Evolutionary conservation across 2,329 filamentous ascomycete species (phyloP), one percentile per base, ranked within the genome.

Genomic region (Pseudogymnoascus verrucosus): DNA sequence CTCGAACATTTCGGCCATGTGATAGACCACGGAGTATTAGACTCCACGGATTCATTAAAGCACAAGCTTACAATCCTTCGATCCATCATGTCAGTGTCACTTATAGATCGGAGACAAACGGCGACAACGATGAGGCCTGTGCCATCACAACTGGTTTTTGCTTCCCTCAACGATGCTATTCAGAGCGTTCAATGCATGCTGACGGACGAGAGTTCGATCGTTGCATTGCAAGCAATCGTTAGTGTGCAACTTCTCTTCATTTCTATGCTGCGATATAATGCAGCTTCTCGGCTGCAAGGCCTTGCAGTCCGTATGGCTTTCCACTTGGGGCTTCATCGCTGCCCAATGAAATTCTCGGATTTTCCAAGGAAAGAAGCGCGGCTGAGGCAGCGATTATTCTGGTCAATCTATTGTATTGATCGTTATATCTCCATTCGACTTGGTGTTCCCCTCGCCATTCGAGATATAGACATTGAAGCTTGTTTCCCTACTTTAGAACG

Each of bases 291-390:
- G 1, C 67, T 84, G 0, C 81, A 82, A 0, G 82, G 82, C 0
- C 71, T 83, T 1, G 77, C 84, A 2, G 79, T 80, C 4, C 78
- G 81, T 2, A 82, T 82, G 69, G 79, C 80, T 0, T 82, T 81
- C 44, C 82, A 84, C 39, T 72, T 84, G 1, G 82, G 82, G 0
- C 75, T 85, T 14, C 82, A 85, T 70, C 78, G 82, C 2, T 85
- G 82, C 60, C 81, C 82, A 1, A 75, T 74, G 6, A 76, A 82
- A 0, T 84, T 78, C 63, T 73, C 78, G 10, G 44, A 14, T 7
- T 51, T 51, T 51, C 44, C 44, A 23, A 51, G 44, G 10, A 23
- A 51, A 16, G 44, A 51, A 28, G 44, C 44, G 6, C 44, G 23
- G 12, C 14, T 51, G 19, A 34, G 36, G 61, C 40, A 44, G 28